A percentile compares a stretch with the other conserved stretches of the same genome.
These are phyloP conservation scores for Mucor plumbeus DNA, from an alignment of 371 early-diverging fungal genomes.

Conservation along the genomic window DNA sequence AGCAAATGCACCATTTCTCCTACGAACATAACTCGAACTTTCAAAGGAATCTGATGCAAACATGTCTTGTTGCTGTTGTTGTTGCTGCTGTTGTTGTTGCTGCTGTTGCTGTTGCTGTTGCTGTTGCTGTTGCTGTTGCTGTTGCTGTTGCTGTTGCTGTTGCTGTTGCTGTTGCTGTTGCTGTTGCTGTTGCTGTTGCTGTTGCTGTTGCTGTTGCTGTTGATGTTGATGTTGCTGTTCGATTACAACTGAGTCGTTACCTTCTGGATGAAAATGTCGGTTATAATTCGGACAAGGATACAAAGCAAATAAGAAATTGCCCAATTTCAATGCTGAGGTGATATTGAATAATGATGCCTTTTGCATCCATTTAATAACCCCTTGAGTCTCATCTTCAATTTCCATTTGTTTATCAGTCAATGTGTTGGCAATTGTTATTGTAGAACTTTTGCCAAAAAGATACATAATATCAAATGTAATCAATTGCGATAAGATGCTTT, in stretches of 20 bases:
- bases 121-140: neutral
- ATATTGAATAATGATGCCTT: conserved; percentile 56
- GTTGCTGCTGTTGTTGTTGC: neutral
- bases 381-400: conserved; percentile 3
- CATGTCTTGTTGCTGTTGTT: neutral
- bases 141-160: neutral
- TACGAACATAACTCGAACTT: neutral
- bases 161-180: neutral
- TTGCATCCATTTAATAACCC: conserved; percentile 26
- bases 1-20: neutral
- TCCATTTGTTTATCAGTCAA: neutral
- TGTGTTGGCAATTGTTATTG: conserved; percentile 36
- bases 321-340: conserved; percentile 49
- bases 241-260: neutral
- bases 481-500: conserved; percentile 64
- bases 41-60: neutral
- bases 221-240: conserved; percentile 14
- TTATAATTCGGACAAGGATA: conserved; percentile 47
- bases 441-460: conserved; percentile 55
- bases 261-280: neutral
- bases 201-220: neutral
- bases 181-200: neutral
- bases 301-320: conserved; percentile 47
- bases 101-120: neutral
- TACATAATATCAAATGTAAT: conserved; percentile 81